These are phyloP conservation scores for Chlamydomonas urium DNA, from an alignment of 139 green algal genomes.

Conservation along the genomic window DNA sequence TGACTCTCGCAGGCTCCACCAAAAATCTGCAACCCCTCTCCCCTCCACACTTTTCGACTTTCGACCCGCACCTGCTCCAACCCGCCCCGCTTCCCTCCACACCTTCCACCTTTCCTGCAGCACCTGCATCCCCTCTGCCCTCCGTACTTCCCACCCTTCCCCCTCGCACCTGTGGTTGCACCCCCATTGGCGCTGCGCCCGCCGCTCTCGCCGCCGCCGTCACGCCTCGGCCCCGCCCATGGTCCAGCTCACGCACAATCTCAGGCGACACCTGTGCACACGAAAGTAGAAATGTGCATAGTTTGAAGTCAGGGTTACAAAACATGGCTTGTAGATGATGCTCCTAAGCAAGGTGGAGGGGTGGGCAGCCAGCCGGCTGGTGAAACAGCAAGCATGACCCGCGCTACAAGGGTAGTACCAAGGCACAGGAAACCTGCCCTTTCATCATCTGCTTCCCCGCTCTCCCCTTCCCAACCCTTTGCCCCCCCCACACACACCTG, in stretches of 20 bases:
- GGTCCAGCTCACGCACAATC: slow-evolving; percentile 83
- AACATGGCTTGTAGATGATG: neutral
- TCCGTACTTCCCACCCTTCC: no score
- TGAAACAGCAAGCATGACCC: neutral
- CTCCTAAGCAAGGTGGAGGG: no score
- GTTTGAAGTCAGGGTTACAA: neutral
- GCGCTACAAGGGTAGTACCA: neutral
- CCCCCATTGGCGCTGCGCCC: slow-evolving; percentile 19
- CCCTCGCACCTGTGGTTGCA: no score
- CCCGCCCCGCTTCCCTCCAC: neutral
- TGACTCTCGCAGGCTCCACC: no score
- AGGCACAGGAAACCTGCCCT: neutral
- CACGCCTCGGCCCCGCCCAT: slow-evolving; percentile 26
- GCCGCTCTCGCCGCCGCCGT: neutral
- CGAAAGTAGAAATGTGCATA: no score
- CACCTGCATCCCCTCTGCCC: no score
- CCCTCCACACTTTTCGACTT: no score
- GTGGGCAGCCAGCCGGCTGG: no score
- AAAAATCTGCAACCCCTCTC: no score
- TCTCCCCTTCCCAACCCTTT: neutral
- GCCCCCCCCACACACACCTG: slow-evolving; percentile 32
- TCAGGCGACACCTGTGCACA: slow-evolving; percentile 84
- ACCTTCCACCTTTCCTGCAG: neutral
- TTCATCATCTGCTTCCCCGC: neutral
- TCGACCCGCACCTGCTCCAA: neutral